Conservation (phyloP, 257 asterid species). For the Fraxinus americana region DNA sequence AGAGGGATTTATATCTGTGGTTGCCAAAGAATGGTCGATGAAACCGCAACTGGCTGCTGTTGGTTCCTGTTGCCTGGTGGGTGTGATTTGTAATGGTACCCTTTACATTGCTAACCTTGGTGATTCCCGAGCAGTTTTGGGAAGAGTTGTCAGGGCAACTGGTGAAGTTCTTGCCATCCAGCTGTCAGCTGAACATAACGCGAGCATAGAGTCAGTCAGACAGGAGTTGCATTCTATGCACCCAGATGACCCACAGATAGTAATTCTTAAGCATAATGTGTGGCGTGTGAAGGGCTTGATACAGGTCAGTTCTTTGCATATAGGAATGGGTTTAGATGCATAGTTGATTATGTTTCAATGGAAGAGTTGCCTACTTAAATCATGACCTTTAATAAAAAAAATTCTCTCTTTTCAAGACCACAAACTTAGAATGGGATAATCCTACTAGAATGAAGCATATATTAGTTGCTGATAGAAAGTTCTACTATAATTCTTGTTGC, state of each 20-base stretch:
- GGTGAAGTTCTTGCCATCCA: conserved; percentile 52
- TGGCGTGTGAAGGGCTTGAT: conserved; percentile 62
- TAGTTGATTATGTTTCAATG: not conserved
- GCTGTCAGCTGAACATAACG: conserved; percentile 53
- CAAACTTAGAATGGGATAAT: not conserved
- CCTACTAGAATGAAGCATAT: not conserved
- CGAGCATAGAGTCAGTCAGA: conserved; percentile 50
- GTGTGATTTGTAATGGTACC: conserved; percentile 40
- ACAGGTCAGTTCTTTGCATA: conserved; percentile 34
- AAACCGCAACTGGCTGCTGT: conserved; percentile 54
- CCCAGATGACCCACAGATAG: conserved; percentile 52
- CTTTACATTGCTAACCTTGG: conserved; percentile 53
- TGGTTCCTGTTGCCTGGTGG: conserved; percentile 56
- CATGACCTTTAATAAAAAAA: not conserved
- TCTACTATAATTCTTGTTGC: not conserved
- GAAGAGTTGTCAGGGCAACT: conserved; percentile 45
- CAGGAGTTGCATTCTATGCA: conserved; percentile 53
- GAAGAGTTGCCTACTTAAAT: not conserved
- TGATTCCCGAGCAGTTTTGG: conserved; percentile 55
- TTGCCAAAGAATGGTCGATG: conserved; percentile 42
- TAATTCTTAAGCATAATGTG: conserved; percentile 49
- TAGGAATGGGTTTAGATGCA: not conserved
- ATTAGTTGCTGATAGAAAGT: not conserved
- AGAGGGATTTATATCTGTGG: conserved; percentile 46
- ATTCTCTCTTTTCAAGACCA: not conserved